Conservation (phyloP, 108 stramenopile species). For the Conticribra weissflogii region DNA sequence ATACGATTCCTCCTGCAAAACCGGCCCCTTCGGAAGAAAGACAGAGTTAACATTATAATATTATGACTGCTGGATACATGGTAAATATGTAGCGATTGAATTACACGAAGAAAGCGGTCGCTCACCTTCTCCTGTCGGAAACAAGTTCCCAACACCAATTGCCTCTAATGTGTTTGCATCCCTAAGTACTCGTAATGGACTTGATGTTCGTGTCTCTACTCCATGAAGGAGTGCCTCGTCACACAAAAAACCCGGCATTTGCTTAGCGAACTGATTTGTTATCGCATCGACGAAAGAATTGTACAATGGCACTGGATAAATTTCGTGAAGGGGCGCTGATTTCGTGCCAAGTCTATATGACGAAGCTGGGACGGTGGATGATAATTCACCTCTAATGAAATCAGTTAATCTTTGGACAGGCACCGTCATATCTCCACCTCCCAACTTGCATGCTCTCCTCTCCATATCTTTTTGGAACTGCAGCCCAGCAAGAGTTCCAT, state of each 20-base stretch:
- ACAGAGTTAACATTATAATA: neutral
- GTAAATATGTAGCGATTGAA: no score
- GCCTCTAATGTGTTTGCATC: conserved; percentile 75
- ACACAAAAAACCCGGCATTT: conserved; percentile 60
- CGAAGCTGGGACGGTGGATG: conserved; percentile 73
- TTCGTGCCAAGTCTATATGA: conserved; percentile 93
- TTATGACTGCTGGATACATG: neutral
- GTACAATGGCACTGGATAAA: conserved; percentile 85
- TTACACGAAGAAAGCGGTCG: no score
- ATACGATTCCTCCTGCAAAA: conserved; percentile 97
- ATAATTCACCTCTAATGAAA: conserved; percentile 65
- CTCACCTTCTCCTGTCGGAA: conserved; percentile 85
- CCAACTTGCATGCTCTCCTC: conserved; percentile 74
- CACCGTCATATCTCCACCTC: conserved; percentile 82
- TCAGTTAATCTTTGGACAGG: conserved; percentile 94
- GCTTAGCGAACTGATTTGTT: conserved; percentile 72
- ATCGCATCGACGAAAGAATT: conserved; percentile 78
- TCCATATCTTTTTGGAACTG: conserved; percentile 91
- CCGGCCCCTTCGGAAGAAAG: conserved; percentile 74
- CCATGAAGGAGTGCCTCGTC: conserved; percentile 88
- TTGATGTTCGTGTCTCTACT: conserved; percentile 94
- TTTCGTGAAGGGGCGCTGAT: conserved; percentile 82
- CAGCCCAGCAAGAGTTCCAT: conserved; percentile 76
- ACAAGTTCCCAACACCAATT: conserved; percentile 65
- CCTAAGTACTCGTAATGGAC: conserved; percentile 83